Base-by-base conservation (phyloP, 768 basidiomycete genomes). In the Suillus spraguei region DNA sequence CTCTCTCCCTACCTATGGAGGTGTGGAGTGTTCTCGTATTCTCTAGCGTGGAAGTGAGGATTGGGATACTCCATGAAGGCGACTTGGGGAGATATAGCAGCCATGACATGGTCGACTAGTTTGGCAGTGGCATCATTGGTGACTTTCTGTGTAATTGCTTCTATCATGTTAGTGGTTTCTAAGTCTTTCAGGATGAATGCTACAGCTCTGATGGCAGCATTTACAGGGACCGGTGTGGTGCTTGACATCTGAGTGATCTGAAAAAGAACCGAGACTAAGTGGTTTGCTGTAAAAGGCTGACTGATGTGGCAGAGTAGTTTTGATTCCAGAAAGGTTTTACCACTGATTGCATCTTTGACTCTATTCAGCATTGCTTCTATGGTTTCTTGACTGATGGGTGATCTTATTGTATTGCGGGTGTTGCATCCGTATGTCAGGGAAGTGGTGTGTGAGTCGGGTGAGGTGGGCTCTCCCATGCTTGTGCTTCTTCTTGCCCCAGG, bases 161-260 rank as follows among this genome's bases (percentile, higher is more conserved):
- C 22, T 8, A 11, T 14, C 1, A 24, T 11, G 6, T 46, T n/a
- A n/a, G n/a, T n/a, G n/a, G n/a, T n/a, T n/a, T n/a, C n/a, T n/a
- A n/a, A 28, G 1, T 61, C 17, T 4, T 63, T 56, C 32, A 63
- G 2, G 0, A 63, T 13, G 24, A 44, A 63, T 0, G 62, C 62
- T 17, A 59, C 44, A 13, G 47, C 62, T 4, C 36, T 13, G 1
- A 52, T 63, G 17, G 62, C 56, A 1, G 24, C 24, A 4, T 4
- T 22, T 5, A 44, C 53, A 11, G 35, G 22, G 4, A 33, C 1
- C 2, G 42, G 38, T 0, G 17, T 52, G 2, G n/a, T 32, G 5
- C 24, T 59, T 11, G 22, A 7, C 13, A 63, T 11, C 1, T 63
- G 62, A 1, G 47, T 50, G 22, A 59, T 63, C 4, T 63, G 62